These are phyloP conservation scores for Boletus vinaceobasis DNA, from an alignment of 768 basidiomycete species.

Conservation along the genomic window DNA sequence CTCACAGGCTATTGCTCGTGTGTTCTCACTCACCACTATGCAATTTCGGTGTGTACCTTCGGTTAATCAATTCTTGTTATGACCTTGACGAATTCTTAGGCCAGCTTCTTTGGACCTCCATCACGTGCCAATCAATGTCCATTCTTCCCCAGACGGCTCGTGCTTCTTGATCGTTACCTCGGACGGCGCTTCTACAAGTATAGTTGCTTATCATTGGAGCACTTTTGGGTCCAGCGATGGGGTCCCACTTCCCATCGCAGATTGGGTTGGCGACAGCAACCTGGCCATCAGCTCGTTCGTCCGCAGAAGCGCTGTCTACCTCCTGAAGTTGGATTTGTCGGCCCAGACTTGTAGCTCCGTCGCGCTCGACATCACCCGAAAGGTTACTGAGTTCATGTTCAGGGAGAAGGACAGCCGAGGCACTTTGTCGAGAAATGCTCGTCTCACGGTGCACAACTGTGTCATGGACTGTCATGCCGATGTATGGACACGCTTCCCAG, in stretches of 20 bases:
- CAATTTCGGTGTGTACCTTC: slow-evolving; percentile 45
- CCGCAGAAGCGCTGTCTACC: slow-evolving; percentile 39
- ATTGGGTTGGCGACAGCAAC: slow-evolving; percentile 20
- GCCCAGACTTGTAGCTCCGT: slow-evolving; percentile 39
- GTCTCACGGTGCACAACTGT: slow-evolving; percentile 41
- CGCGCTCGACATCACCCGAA: slow-evolving; percentile 51
- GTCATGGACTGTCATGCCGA: slow-evolving; percentile 54
- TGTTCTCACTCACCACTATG: slow-evolving; percentile 52
- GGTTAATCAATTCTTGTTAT: not conserved
- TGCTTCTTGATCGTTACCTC: slow-evolving; percentile 41
- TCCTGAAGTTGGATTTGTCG: slow-evolving; percentile 39
- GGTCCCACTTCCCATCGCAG: slow-evolving; percentile 34
- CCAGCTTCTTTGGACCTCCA: slow-evolving; percentile 44
- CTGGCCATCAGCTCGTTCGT: slow-evolving; percentile 45
- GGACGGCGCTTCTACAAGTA: slow-evolving; percentile 12
- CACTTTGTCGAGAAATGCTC: slow-evolving; percentile 14
- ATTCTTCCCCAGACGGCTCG: slow-evolving; percentile 54
- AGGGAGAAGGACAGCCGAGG: slow-evolving; percentile 36
- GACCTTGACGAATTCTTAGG: slow-evolving; percentile 24
- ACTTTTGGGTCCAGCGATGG: slow-evolving; percentile 55
- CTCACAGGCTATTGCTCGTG: slow-evolving; percentile 38
- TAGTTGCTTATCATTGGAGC: slow-evolving; percentile 51
- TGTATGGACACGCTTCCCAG: slow-evolving; percentile 60
- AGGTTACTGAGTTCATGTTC: slow-evolving; percentile 58
- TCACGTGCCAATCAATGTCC: slow-evolving; percentile 31